phyloP scores from a whole-genome alignment of 495 filamentous ascomycete genomes.

The Lophiotrema nucula region DNA sequence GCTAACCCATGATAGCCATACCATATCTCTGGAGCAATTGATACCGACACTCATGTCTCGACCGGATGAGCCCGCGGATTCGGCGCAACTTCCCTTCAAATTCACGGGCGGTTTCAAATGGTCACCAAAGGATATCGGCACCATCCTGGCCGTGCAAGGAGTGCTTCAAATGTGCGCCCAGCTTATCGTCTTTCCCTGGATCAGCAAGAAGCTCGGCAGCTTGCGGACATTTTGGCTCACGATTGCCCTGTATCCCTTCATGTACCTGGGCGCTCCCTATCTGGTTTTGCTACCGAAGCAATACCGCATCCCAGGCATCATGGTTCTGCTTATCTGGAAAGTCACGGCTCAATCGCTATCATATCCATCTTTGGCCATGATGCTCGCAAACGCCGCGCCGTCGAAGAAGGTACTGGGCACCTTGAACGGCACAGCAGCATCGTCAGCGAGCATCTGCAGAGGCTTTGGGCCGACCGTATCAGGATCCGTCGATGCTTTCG shows the following conservation, averaged over 20 bases:
- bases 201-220: slow-evolving; percentile 69
- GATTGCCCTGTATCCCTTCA: slow-evolving; percentile 77
- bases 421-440: slow-evolving; percentile 91
- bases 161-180: slow-evolving; percentile 83
- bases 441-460: slow-evolving; percentile 80
- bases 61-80: slow-evolving; percentile 52
- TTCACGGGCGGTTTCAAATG: slow-evolving; percentile 86
- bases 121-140: slow-evolving; percentile 75
- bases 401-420: slow-evolving; percentile 77
- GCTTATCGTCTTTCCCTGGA: slow-evolving; percentile 74
- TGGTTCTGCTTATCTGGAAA: slow-evolving; percentile 77
- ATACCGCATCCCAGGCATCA: slow-evolving; percentile 70
- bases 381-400: slow-evolving; percentile 81
- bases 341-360: slow-evolving; percentile 81
- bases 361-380: slow-evolving; percentile 81
- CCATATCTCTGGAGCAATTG: slow-evolving; percentile 90
- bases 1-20: slow-evolving; percentile 56
- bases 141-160: slow-evolving; percentile 87
- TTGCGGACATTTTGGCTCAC: slow-evolving; percentile 77
- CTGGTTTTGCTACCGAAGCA: slow-evolving; percentile 73
- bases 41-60: slow-evolving; percentile 90
- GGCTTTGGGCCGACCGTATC: slow-evolving; percentile 87
- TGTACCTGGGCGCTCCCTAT: slow-evolving; percentile 87
- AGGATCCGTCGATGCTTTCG: slow-evolving; percentile 77
- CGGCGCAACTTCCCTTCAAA: slow-evolving; percentile 71